Conservation (phyloP, 805 yeast genomes). For the Torulaspora franciscae region DNA sequence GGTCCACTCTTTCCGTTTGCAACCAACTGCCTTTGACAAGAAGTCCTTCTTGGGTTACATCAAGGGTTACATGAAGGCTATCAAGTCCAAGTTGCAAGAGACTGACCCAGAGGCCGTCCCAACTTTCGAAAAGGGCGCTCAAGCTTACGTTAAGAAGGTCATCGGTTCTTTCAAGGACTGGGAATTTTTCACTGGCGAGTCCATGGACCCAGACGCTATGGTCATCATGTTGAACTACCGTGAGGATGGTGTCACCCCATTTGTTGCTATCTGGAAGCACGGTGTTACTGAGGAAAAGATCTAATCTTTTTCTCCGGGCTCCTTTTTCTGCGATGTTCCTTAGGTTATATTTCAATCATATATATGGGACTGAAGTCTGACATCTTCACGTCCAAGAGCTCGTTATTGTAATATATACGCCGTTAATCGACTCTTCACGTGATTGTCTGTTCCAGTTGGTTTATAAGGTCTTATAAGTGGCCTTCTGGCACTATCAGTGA, state of each 20-base stretch:
- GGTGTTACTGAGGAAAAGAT: slow-evolving; percentile 88
- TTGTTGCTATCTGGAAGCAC: slow-evolving; percentile 97
- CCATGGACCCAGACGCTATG: slow-evolving; percentile 99
- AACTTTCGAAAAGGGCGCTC: slow-evolving; percentile 95
- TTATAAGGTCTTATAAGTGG: not conserved
- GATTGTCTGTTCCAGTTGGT: not conserved
- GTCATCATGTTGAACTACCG: slow-evolving; percentile 97
- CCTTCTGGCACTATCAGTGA: not conserved
- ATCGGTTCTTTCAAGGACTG: slow-evolving; percentile 94
- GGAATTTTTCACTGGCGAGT: slow-evolving; percentile 99
- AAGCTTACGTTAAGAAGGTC: slow-evolving; percentile 92
- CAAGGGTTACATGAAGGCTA: slow-evolving; percentile 97
- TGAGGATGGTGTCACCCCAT: slow-evolving; percentile 99
- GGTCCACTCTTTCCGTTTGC: slow-evolving; percentile 97
- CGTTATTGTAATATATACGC: slow-evolving; percentile 1
- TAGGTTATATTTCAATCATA: slow-evolving; percentile 1
- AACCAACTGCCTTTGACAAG: slow-evolving; percentile 94
- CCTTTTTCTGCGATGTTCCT: not conserved
- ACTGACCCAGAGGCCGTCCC: slow-evolving; percentile 80
- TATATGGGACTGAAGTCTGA: not conserved
- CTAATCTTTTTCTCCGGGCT: slow-evolving; percentile 42
- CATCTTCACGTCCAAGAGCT: not conserved
- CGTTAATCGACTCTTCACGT: slow-evolving; percentile 2
- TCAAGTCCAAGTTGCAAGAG: slow-evolving; percentile 90
- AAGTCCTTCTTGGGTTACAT: slow-evolving; percentile 94